These are phyloP conservation scores for Chalciporus chontae DNA, from an alignment of 768 basidiomycete genomes.

Conservation along the genomic window DNA sequence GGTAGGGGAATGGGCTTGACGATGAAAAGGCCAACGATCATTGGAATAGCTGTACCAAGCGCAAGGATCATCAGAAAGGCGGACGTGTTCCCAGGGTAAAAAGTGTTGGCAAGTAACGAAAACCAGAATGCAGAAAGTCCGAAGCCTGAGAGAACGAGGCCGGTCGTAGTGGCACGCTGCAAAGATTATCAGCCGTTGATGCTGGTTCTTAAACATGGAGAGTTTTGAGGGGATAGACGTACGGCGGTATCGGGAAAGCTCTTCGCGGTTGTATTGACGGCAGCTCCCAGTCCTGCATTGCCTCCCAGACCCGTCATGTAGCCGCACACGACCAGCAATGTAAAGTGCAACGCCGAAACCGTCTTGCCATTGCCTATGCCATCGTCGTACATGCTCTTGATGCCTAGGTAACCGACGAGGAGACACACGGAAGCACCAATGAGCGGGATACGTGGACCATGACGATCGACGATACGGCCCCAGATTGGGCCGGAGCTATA, in stretches of 20 bases:
- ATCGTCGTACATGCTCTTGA: slow-evolving; percentile 61
- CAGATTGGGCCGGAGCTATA: slow-evolving; percentile 73
- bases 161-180: slow-evolving; percentile 73
- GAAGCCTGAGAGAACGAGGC: slow-evolving; percentile 80
- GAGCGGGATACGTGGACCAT: slow-evolving; percentile 70
- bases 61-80: slow-evolving; percentile 73
- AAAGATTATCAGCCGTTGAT: neutral
- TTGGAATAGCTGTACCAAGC: slow-evolving; percentile 73
- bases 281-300: slow-evolving; percentile 64
- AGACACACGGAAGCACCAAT: slow-evolving; percentile 55
- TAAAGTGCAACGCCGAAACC: slow-evolving; percentile 42
- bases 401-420: slow-evolving; percentile 71
- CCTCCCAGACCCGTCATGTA: slow-evolving; percentile 78
- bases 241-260: slow-evolving; percentile 72
- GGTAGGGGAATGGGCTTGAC: slow-evolving; percentile 67
- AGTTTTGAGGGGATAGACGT: slow-evolving; percentile 24
- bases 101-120: slow-evolving; percentile 64
- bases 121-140: slow-evolving; percentile 92
- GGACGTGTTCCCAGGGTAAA: slow-evolving; percentile 77
- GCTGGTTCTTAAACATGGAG: neutral
- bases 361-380: slow-evolving; percentile 40
- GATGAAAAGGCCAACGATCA: slow-evolving; percentile 74
- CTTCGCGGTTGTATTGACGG: slow-evolving; percentile 80
- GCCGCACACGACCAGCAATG: slow-evolving; percentile 55
- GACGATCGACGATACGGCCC: slow-evolving; percentile 74